Conservation (phyloP, 352 stramenopile genomes). For the Phytopythium litorale region DNA sequence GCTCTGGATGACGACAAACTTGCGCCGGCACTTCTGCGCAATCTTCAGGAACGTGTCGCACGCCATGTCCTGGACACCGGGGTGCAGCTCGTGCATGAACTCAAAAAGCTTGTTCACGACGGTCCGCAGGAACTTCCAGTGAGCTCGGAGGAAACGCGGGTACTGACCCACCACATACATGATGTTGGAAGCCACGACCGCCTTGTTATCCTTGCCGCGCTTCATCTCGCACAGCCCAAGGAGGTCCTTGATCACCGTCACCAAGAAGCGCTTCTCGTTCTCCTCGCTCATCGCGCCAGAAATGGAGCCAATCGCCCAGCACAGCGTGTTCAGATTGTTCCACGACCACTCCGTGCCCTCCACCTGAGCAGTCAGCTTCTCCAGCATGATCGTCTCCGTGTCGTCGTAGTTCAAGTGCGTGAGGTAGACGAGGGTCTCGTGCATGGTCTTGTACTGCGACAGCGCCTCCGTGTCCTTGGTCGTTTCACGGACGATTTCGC, state of each 20-base stretch:
- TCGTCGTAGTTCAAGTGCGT: slow-evolving; percentile 99
- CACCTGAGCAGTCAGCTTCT: slow-evolving; percentile 94
- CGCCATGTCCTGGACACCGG: slow-evolving; percentile 99
- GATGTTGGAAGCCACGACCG: slow-evolving; percentile 99
- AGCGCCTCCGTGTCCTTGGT: slow-evolving; percentile 99
- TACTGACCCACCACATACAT: slow-evolving; percentile 99
- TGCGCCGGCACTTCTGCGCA: slow-evolving; percentile 95
- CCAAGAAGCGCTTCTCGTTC: slow-evolving; percentile 99
- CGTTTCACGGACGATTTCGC: slow-evolving; percentile 95
- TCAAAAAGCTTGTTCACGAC: slow-evolving; percentile 99
- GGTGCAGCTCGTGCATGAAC: slow-evolving; percentile 99
- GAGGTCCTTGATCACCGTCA: slow-evolving; percentile 99
- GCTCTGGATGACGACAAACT: slow-evolving; percentile 97
- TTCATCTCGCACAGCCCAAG: slow-evolving; percentile 98
- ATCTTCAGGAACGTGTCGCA: slow-evolving; percentile 99
- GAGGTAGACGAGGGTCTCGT: slow-evolving; percentile 98
- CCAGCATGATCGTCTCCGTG: slow-evolving; percentile 99
- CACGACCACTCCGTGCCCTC: slow-evolving; percentile 90
- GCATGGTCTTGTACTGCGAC: slow-evolving; percentile 99
- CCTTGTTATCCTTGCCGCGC: slow-evolving; percentile 99
- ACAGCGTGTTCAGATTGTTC: slow-evolving; percentile 99
- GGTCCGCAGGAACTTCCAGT: slow-evolving; percentile 99
- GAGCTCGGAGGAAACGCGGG: slow-evolving; percentile 97
- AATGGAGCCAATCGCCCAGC: slow-evolving; percentile 99
- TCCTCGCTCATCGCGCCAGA: slow-evolving; percentile 98